These are phyloP conservation scores for Trametes villosa DNA, from an alignment of 768 basidiomycete genomes.

Conservation along the genomic window DNA sequence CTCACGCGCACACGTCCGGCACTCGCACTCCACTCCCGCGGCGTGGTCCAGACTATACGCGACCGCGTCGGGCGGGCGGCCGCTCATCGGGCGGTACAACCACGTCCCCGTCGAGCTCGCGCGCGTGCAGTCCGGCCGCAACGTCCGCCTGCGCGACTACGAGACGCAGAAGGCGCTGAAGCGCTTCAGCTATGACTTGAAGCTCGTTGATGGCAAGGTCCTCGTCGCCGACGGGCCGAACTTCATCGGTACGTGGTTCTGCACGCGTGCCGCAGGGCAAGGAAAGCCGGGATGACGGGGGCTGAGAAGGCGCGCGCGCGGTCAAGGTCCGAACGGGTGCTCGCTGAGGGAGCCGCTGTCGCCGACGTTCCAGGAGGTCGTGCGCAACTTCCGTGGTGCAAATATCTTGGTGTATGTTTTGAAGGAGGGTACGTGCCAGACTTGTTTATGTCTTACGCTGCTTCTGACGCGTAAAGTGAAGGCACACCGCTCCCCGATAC, in stretches of 20 bases:
- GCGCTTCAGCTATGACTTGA: conserved; percentile 5
- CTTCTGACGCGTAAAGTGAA: neutral
- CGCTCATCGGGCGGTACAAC: conserved; percentile 5
- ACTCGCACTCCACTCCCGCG: neutral
- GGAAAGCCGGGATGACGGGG: neutral
- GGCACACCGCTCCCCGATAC: conserved; percentile 2
- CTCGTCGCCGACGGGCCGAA: conserved; percentile 1
- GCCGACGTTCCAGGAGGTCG: conserved; percentile 13
- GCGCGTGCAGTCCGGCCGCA: conserved; percentile 1
- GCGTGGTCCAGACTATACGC: neutral
- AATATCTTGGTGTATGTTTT: conserved; percentile 8
- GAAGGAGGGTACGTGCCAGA: neutral
- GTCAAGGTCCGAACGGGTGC: conserved; percentile 8
- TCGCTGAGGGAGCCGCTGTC: conserved; percentile 1
- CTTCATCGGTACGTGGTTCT: neutral
- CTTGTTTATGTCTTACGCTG: neutral
- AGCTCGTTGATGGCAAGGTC: neutral
- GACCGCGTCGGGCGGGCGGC: neutral
- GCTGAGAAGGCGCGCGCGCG: neutral
- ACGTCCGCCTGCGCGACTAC: conserved; percentile 7
- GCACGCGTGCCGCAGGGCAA: neutral
- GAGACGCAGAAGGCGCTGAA: conserved; percentile 8
- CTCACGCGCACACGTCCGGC: neutral
- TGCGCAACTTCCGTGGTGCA: conserved; percentile 1
- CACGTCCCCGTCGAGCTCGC: conserved; percentile 6